These are phyloP conservation scores for Talaromyces wortmannii DNA, from an alignment of 495 filamentous ascomycete genomes.

Conservation along the genomic window DNA sequence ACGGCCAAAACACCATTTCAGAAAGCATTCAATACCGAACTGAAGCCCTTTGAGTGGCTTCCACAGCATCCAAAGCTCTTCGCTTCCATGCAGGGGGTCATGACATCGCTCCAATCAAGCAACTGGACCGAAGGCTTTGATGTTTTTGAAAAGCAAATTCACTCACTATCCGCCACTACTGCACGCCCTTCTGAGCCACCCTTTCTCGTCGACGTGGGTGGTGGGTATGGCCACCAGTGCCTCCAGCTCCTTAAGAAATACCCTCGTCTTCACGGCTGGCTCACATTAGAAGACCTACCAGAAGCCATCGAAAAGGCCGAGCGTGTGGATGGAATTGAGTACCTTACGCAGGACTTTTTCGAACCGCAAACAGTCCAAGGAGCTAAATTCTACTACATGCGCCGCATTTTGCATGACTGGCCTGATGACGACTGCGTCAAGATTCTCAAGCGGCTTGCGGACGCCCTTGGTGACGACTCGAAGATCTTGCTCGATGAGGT, in stretches of 20 bases:
- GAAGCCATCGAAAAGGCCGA: conserved; percentile 27
- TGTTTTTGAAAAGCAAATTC: conserved; percentile 4
- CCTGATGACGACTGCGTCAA: conserved; percentile 26
- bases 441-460: conserved; percentile 27
- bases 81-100: conserved; percentile 24
- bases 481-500: conserved; percentile 35
- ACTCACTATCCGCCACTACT: not conserved
- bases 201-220: conserved; percentile 48
- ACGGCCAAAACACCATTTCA: conserved; percentile 29
- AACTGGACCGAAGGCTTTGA: conserved; percentile 17
- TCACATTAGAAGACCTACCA: conserved; percentile 50
- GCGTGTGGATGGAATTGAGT: conserved; percentile 36
- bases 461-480: conserved; percentile 27
- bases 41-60: conserved; percentile 32
- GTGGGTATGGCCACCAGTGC: conserved; percentile 47
- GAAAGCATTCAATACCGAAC: conserved; percentile 31
- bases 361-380: conserved; percentile 37
- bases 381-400: conserved; percentile 38
- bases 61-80: conserved; percentile 28
- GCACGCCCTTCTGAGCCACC: not conserved
- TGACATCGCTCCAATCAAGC: conserved; percentile 20
- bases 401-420: conserved; percentile 39
- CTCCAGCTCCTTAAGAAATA: conserved; percentile 33
- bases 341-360: conserved; percentile 43
- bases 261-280: conserved; percentile 28